Percentiles rank a stretch among this genome's conserved stretches.
phyloP scores from a whole-genome alignment of 371 early-diverging fungal species.

The Syncephalastrum contaminatum region DNA sequence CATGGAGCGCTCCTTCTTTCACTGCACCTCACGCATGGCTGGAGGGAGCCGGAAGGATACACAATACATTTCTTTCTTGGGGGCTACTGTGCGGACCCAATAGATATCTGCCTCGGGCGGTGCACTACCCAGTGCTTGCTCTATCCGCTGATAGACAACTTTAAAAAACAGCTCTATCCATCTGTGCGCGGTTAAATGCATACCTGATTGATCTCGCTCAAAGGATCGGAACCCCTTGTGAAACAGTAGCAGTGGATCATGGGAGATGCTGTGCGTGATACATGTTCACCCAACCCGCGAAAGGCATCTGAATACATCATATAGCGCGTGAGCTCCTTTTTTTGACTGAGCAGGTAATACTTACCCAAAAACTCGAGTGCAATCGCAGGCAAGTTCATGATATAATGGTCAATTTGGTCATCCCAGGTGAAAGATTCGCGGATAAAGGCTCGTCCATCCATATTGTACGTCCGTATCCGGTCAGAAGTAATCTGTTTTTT shows the following conservation, averaged over 20 bases:
- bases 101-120: slow-evolving; percentile 43
- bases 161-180: slow-evolving; percentile 4
- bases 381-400: slow-evolving; percentile 97
- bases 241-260: slow-evolving; percentile 95
- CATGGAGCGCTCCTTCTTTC: too few relatives aligned
- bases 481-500: slow-evolving; percentile 7
- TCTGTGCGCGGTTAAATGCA: background rate
- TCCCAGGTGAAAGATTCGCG: slow-evolving; percentile 55
- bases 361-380: slow-evolving; percentile 92
- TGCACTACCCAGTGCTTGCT: slow-evolving; percentile 43
- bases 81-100: slow-evolving; percentile 93
- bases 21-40: slow-evolving; percentile 5
- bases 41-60: slow-evolving; percentile 76
- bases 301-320: slow-evolving; percentile 39
- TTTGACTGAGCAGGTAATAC: too few relatives aligned
- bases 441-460: slow-evolving; percentile 94
- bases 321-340: too few relatives aligned
- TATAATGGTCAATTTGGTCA: slow-evolving; percentile 86
- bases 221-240: slow-evolving; percentile 75
- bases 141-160: slow-evolving; percentile 43
- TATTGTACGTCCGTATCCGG: slow-evolving; percentile 76
- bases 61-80: slow-evolving; percentile 98
- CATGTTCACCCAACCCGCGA: slow-evolving; percentile 60
- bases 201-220: slow-evolving; percentile 69
- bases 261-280: slow-evolving; percentile 54